Evolutionary conservation across 1,284 basidiomycete species (phyloP).

Genomic region (Takashimella koratensis): DNA sequence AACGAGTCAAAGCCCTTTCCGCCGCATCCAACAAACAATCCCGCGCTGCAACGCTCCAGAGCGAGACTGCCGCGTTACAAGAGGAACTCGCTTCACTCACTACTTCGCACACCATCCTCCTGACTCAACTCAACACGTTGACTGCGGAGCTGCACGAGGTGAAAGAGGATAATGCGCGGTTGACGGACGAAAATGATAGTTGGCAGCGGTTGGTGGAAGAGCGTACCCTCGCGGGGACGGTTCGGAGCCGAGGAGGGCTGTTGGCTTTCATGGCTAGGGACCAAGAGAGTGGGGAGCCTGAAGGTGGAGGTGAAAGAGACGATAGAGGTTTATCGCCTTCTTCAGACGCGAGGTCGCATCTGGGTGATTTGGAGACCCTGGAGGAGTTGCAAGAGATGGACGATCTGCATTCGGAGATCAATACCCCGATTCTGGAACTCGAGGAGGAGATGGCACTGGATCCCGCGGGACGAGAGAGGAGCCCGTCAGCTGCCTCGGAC

Average conservation of each 20-base stretch:
- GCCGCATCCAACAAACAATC: conserved; percentile 7
- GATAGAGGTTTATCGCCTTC: conserved; percentile 30
- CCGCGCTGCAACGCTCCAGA: conserved; percentile 4
- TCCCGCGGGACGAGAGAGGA: neutral
- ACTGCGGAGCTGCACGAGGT: conserved; percentile 36
- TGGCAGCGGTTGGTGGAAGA: conserved; percentile 88
- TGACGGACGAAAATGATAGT: conserved; percentile 82
- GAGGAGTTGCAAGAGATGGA: conserved; percentile 42
- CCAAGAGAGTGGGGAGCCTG: conserved; percentile 51
- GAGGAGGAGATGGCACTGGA: neutral
- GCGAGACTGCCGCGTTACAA: conserved; percentile 17
- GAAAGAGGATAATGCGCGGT: conserved; percentile 25
- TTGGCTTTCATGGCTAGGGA: conserved; percentile 4
- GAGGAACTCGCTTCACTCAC: conserved; percentile 41
- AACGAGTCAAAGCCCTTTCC: conserved; percentile 28
- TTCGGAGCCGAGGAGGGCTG: conserved; percentile 56
- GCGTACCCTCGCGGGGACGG: conserved; percentile 79
- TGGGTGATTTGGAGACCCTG: conserved; percentile 20
- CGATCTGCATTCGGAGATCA: conserved; percentile 34
- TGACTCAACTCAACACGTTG: conserved; percentile 36
- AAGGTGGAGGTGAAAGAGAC: conserved; percentile 47
- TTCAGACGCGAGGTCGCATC: neutral
- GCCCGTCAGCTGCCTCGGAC: neutral
- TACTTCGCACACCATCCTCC: conserved; percentile 33
- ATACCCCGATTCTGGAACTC: conserved; percentile 2